These are phyloP conservation scores for Coemansia sp. DNA, from an alignment of 192 early-diverging fungal genomes.

Conservation along the genomic window DNA sequence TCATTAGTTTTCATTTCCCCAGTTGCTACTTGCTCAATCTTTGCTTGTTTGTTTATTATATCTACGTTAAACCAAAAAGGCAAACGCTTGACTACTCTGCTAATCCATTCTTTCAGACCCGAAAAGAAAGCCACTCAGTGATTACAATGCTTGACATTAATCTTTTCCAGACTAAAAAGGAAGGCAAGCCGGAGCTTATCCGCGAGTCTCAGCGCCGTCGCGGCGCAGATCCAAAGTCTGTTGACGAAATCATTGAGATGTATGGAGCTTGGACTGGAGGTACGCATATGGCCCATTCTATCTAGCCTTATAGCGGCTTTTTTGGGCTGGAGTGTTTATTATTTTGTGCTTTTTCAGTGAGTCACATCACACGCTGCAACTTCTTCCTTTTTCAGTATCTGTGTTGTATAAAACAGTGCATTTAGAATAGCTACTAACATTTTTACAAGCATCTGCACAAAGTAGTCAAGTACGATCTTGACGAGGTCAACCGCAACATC, in stretches of 20 bases:
- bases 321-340: background rate
- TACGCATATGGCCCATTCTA: constrained; percentile 36
- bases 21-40: too few species aligned
- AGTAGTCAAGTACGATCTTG: constrained; percentile 79
- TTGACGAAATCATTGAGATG: constrained; percentile 88
- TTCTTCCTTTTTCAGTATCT: background rate
- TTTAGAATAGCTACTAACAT: background rate
- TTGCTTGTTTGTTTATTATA: background rate
- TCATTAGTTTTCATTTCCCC: too few species aligned
- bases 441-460: background rate
- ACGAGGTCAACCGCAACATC: constrained; percentile 86
- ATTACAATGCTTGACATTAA: constrained; percentile 86
- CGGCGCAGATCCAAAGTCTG: constrained; percentile 77
- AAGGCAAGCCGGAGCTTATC: constrained; percentile 91
- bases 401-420: background rate
- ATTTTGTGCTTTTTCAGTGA: background rate
- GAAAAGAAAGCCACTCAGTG: background rate
- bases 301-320: background rate
- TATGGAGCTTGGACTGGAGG: constrained; percentile 89
- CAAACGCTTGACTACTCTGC: background rate
- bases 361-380: background rate
- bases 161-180: constrained; percentile 84
- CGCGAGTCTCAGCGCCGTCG: constrained; percentile 91
- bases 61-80: background rate
- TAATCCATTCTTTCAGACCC: background rate